Evolutionary conservation across 225 moss, liverwort and hornwort genomes (phyloP).

Genomic region (Marchantia polymorpha): DNA sequence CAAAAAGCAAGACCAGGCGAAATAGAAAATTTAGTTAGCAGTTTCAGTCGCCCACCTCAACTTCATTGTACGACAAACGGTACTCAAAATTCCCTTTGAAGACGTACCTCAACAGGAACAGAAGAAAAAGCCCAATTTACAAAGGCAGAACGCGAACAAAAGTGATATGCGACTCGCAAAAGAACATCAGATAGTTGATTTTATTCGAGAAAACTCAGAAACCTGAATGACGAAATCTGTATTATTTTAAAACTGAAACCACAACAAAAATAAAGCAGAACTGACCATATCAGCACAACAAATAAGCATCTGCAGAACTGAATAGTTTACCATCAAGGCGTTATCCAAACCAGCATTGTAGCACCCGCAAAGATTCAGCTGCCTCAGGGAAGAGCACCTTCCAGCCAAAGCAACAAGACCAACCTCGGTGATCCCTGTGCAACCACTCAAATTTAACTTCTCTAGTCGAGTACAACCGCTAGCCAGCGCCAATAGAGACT

Average conservation of each 20-base stretch:
- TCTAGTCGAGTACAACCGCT: slow-evolving; percentile 70
- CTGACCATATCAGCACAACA: not conserved
- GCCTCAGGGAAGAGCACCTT: slow-evolving; percentile 71
- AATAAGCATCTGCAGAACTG: not conserved
- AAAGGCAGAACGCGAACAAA: not conserved
- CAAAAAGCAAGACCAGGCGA: not conserved
- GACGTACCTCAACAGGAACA: not conserved
- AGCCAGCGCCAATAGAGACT: slow-evolving; percentile 68
- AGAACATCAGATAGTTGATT: no score
- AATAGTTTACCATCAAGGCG: slow-evolving; percentile 61
- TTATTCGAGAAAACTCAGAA: not conserved
- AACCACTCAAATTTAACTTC: slow-evolving; percentile 92
- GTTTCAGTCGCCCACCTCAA: not conserved
- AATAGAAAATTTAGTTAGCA: not conserved
- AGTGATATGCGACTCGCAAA: not conserved
- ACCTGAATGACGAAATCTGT: not conserved
- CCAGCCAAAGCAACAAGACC: slow-evolving; percentile 80
- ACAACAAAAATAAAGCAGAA: not conserved
- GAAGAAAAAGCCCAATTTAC: not conserved
- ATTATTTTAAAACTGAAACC: not conserved
- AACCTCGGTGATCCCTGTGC: slow-evolving; percentile 69
- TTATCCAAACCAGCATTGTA: slow-evolving; percentile 78
- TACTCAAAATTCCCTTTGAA: not conserved
- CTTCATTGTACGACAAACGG: not conserved
- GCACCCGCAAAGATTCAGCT: slow-evolving; percentile 90